Base-by-base conservation (phyloP, 2,329 filamentous ascomycete genomes). In the Colletotrichum noveboracense region DNA sequence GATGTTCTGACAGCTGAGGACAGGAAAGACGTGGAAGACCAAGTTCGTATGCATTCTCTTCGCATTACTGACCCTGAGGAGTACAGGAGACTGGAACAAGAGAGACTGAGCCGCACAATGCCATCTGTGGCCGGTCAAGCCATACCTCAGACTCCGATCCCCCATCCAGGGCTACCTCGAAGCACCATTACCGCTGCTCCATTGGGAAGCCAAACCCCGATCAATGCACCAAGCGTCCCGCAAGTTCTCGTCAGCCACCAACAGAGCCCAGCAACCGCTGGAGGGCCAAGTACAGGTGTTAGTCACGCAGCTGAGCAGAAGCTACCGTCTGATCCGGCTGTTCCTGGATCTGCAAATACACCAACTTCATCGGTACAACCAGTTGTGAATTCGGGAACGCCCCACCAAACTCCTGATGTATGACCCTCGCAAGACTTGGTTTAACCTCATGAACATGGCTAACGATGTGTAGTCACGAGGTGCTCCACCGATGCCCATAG, bases 1-100 rank as follows among this genome's bases (percentile, higher is more conserved):
- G 88, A 88, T 14, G 79, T 79, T 21, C 83, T 96, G 26, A 92
- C 91, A 0, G 85, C 87, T 0, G 91, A 94, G 67, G 94, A 96
- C 77, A 82, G 87, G 12, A 85, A 84, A 58, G 89, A 92, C 61
- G 91, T 91, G 1, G 86, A 89, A 21, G 77, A 79, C n/a, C 78
- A 84, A 78, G 79, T 84, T 24, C 79, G 80, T n/a, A 34, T 84
- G 75, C 82, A 85, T 52, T 76, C 78, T 5, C 79, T 86, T 32
- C 82, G 84, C 4, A n/a, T 77, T 55, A 81, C 78, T 4, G 79
- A 87, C 32, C 85, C 84, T 1, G 79, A 76, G 12, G 81, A 81
- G 48, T 86, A 82, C 43, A 75, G 74, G 38, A 80, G 77, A 64
- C 52, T 77, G 32, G 80, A 78, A 68, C 74, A 77, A 26, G 69